Conservation (phyloP, 768 basidiomycete genomes). For the Pulveroboletus sp. region DNA sequence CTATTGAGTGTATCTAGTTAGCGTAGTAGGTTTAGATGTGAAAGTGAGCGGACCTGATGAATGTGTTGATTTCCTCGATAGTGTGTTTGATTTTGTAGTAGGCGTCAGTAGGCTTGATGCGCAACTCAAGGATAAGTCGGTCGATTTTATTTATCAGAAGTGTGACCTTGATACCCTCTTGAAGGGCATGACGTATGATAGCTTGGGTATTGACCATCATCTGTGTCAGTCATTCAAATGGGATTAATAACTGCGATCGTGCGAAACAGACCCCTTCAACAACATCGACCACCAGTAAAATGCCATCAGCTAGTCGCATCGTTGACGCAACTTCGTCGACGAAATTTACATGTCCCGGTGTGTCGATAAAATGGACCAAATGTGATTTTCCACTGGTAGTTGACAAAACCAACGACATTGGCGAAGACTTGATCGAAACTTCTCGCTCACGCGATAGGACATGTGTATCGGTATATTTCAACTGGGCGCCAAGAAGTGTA, state of each 20-base stretch:
- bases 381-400: conserved; percentile 89
- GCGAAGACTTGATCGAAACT: conserved; percentile 94
- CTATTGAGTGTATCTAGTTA: conserved; percentile 31
- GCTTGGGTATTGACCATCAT: conserved; percentile 91
- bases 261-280: conserved; percentile 80
- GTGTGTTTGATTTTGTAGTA: conserved; percentile 99
- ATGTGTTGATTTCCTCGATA: conserved; percentile 95
- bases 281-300: conserved; percentile 93
- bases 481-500: conserved; percentile 40
- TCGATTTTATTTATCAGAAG: conserved; percentile 98
- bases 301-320: conserved; percentile 84
- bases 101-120: conserved; percentile 92
- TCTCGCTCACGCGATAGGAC: conserved; percentile 80
- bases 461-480: conserved; percentile 95
- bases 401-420: conserved; percentile 88
- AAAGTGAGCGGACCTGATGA: conserved; percentile 67
- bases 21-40: not conserved
- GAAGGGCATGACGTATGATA: conserved; percentile 82
- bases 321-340: conserved; percentile 94
- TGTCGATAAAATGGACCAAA: conserved; percentile 90
- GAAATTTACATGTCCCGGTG: conserved; percentile 97
- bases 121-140: conserved; percentile 90
- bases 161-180: conserved; percentile 85
- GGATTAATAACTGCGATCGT: not conserved
- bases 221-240: conserved; percentile 36